Evolutionary conservation across 805 yeast species (phyloP), one percentile per base, ranked within the genome.

Genomic region (Candida anglica): DNA sequence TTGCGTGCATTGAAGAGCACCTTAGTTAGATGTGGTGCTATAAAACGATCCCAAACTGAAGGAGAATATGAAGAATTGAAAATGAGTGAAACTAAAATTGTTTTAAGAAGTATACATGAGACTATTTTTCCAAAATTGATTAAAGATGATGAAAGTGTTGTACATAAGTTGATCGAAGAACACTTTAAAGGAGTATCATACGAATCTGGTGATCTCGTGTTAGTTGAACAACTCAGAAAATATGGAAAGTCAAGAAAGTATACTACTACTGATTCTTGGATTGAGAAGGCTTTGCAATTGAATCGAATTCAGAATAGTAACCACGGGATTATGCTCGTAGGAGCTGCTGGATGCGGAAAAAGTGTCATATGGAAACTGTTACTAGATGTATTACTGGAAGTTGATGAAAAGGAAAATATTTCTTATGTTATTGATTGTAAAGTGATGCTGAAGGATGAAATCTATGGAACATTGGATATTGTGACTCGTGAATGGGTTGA

Each of bases 401-500:
- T 58, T 0, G 68, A 66, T 3, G 57, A 53, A 0, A 38, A 46
- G 1, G 77, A 69, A 6, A 63, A 63, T 28, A 49, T 66, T 0
- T 43, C 53, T 4, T 69, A 69, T 39, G 56, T 63, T 1, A 71
- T 91, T 29, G 95, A 89, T 52, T 80, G 95, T 1, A 88, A 89
- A 47, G 84, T 84, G 0, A 42, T 86, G 37, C 54, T 75, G 0
- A 91, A 89, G 47, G 75, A 69, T 3, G 61, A 67, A 0, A 56
- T 91, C 2, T 86, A 73, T 52, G 98, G 98, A 1, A 45, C 58
- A 2, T 53, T 89, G 22, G 95, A 89, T 44, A 56, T 71, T 1
- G 69, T 86, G 0, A 88, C 97, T 0, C 62, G 95, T 19, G 97
- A 91, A 34, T 91, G 97, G 97, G 74, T 73, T 1, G 98, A 91